Conservation (phyloP, 768 basidiomycete genomes). For the Trametes cubensis region DNA sequence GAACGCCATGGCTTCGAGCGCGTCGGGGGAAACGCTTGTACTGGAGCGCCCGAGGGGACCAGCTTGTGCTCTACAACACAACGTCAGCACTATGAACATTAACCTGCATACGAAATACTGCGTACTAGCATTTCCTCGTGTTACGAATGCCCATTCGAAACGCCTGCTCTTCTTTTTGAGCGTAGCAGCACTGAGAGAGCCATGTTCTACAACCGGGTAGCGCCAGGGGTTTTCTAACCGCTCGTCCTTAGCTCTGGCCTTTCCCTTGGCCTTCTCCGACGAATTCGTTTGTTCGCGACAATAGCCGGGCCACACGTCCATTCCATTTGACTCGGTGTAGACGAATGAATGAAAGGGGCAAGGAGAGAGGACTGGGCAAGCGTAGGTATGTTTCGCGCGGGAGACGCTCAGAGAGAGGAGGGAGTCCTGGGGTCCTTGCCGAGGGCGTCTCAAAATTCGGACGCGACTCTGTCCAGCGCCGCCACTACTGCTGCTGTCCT, state of each 20-base stretch:
- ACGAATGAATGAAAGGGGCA: not conserved
- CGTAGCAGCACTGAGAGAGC: conserved; percentile 58
- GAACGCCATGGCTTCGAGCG: conserved; percentile 34
- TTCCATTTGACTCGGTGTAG: conserved; percentile 55
- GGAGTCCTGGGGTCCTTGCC: conserved; percentile 20
- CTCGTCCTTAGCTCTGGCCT: conserved; percentile 37
- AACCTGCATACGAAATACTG: not conserved
- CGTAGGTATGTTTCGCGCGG: not conserved
- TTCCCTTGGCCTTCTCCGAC: conserved; percentile 28
- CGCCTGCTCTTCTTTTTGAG: conserved; percentile 47
- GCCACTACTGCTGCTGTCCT: conserved; percentile 6
- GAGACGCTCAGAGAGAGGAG: not conserved
- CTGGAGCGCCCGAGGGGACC: conserved; percentile 35
- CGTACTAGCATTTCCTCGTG: conserved; percentile 36
- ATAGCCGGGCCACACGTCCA: conserved; percentile 68
- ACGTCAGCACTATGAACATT: not conserved
- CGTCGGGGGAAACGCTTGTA: conserved; percentile 60
- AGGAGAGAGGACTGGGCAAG: not conserved
- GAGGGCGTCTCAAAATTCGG: conserved; percentile 25
- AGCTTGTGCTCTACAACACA: conserved; percentile 36
- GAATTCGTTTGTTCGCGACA: conserved; percentile 42
- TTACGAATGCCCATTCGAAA: conserved; percentile 56
- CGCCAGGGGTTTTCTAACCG: conserved; percentile 32
- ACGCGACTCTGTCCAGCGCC: conserved; percentile 15
- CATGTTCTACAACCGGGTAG: conserved; percentile 61